Base-by-base conservation (phyloP, 805 yeast genomes). In the Saccharomycopsis babjevae region DNA sequence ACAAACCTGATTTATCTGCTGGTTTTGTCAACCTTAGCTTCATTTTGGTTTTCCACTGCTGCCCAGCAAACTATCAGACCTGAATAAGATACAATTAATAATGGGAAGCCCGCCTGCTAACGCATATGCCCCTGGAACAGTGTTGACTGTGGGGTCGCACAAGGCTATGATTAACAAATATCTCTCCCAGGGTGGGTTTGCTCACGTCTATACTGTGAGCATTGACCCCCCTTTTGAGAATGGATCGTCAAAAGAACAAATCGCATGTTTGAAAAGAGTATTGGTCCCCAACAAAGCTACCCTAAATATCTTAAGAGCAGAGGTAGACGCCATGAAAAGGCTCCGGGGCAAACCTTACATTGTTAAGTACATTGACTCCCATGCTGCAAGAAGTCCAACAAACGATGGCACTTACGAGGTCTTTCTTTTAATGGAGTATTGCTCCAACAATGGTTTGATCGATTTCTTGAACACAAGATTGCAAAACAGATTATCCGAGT, bases 241-340 rank as follows among this genome's bases (percentile, higher is more conserved):
- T 16, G 76, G 77, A 65, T 22, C 52, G 8, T 46, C 52, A 7
- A 46, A 46, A 46, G 76, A 79, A 16, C 83, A 82, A 20, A 72
- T 78, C 13, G 97, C 93, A 5, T 94, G 98, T 71, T 77, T 94
- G 68, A 94, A 94, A 73, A 80, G 99, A 65, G 98, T 94, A n/a
- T 86, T 86, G 38, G 99, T 94, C 2, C 97, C 97, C 3, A 90
- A 87, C 70, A 94, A 94, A 72, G 81, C 84, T 68, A 88, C 87
- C 58, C 78, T 94, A 70, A 89, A 88, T 67, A 80, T 86, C 28
- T 76, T 94, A 57, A 77, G 98, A 64, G 97, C 96, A 46, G 99
- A 94, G 72, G 99, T 94, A 16, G 98, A 94, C 70, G 96, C 97
- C 13, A 93, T 94, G 98, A 88, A 89, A 73, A 78, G 96, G 32